Evolutionary conservation across 176 grass and related monocot genomes (phyloP).

Genomic region (Tillandsia leiboldiana): DNA sequence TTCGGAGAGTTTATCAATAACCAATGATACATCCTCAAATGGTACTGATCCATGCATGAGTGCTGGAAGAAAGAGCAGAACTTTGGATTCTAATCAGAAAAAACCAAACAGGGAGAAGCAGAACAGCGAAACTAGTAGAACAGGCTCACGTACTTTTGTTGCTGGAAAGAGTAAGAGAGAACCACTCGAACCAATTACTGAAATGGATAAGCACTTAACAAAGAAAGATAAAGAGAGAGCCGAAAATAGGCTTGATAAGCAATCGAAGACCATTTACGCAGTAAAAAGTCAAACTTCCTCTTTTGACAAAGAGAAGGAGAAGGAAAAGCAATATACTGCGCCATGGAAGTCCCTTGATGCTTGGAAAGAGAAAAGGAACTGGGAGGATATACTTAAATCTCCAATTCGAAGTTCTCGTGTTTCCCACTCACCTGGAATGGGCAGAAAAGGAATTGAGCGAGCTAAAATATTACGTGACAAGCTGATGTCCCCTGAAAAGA

Average conservation of each 20-base stretch:
- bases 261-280: slow-evolving; percentile 31
- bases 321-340: slow-evolving; percentile 44
- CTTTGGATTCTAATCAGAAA: slow-evolving; percentile 10
- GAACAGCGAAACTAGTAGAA: slow-evolving; percentile 32
- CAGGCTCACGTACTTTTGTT: slow-evolving; percentile 28
- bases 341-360: slow-evolving; percentile 91
- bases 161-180: slow-evolving; percentile 61
- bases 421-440: slow-evolving; percentile 65
- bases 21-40: slow-evolving; percentile 29
- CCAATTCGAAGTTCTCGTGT: slow-evolving; percentile 59
- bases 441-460: slow-evolving; percentile 76
- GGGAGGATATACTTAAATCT: slow-evolving; percentile 97
- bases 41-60: slow-evolving; percentile 9
- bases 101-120: slow-evolving; percentile 22
- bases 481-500: slow-evolving; percentile 99
- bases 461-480: slow-evolving; percentile 89
- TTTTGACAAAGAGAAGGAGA: slow-evolving; percentile 42
- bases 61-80: slow-evolving; percentile 15
- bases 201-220: slow-evolving; percentile 48
- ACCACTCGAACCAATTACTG: slow-evolving; percentile 59
- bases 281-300: slow-evolving; percentile 28
- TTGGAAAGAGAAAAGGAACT: slow-evolving; percentile 99
- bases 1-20: slow-evolving; percentile 22
- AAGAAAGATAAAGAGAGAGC: slow-evolving; percentile 51
- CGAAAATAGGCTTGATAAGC: slow-evolving; percentile 59